Percentiles rank a stretch among this genome's conserved stretches.
phyloP scores from a whole-genome alignment of 768 basidiomycete genomes.

The Xerocomellus intermedius region DNA sequence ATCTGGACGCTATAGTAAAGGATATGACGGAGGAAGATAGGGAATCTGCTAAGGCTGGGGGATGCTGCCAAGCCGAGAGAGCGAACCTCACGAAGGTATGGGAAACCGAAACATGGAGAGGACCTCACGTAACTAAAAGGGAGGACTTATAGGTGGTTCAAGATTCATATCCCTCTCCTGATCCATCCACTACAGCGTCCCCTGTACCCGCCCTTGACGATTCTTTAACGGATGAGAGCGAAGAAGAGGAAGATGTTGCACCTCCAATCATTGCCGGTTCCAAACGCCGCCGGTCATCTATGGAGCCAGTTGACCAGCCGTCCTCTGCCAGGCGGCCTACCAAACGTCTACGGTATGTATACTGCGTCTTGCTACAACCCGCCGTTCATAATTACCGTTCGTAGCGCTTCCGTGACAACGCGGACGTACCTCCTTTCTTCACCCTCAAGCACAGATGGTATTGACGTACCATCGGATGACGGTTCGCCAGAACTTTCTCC shows the following conservation, averaged over 20 bases:
- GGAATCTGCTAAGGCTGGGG: not conserved
- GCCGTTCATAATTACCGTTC: not conserved
- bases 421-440: constrained; percentile 12
- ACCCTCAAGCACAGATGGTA: constrained; percentile 6
- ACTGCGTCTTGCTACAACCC: not conserved
- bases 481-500: not conserved
- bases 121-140: not conserved
- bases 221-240: constrained; percentile 12
- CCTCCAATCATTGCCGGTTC: constrained; percentile 18
- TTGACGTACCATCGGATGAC: not conserved
- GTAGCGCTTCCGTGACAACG: constrained; percentile 1
- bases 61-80: not conserved
- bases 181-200: not conserved
- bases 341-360: constrained; percentile 26
- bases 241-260: constrained; percentile 12
- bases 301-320: not conserved
- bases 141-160: not conserved
- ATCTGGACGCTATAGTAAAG: constrained; percentile 31
- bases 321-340: not conserved
- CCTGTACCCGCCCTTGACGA: constrained; percentile 10
- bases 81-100: constrained; percentile 1
- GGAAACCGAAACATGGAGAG: not conserved
- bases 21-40: constrained; percentile 21
- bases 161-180: constrained; percentile 19
- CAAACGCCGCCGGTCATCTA: constrained; percentile 19